Evolutionary conservation across 345 rosid genomes (phyloP).

Genomic region (Camelina sativa): DNA sequence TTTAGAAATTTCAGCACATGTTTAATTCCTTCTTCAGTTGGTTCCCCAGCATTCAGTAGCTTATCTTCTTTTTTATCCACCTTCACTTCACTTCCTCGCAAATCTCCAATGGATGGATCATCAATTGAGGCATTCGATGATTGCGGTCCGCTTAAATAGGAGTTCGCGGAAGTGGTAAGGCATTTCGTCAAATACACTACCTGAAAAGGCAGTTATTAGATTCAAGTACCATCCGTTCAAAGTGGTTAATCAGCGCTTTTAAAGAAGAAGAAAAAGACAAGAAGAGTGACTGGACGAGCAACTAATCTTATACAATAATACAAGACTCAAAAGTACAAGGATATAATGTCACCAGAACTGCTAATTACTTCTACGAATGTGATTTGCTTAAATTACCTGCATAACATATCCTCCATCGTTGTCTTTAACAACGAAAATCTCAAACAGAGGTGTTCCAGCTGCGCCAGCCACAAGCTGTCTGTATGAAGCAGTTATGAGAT

Average conservation of each 20-base stretch:
- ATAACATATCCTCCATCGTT: slow-evolving; percentile 62
- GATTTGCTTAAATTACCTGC: slow-evolving; percentile 61
- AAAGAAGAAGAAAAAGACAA: neutral
- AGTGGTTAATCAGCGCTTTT: neutral
- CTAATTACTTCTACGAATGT: neutral
- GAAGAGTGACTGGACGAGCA: slow-evolving; percentile 10
- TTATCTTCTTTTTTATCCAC: slow-evolving; percentile 65
- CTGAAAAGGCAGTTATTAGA: slow-evolving; percentile 46
- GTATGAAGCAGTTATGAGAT: slow-evolving; percentile 45
- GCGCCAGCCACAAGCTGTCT: slow-evolving; percentile 85
- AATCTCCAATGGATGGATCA: slow-evolving; percentile 56
- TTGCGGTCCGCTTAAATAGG: slow-evolving; percentile 56
- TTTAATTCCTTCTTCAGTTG: slow-evolving; percentile 90
- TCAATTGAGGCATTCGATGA: slow-evolving; percentile 54
- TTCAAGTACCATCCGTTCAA: neutral
- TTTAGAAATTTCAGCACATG: slow-evolving; percentile 89
- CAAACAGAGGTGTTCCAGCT: slow-evolving; percentile 92
- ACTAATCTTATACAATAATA: neutral
- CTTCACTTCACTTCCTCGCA: slow-evolving; percentile 66
- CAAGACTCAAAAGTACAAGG: neutral
- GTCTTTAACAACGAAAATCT: slow-evolving; percentile 87
- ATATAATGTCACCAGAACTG: slow-evolving; percentile 16
- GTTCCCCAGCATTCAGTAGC: slow-evolving; percentile 69
- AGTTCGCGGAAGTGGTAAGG: slow-evolving; percentile 46
- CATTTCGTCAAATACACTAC: slow-evolving; percentile 77